Percentiles rank a stretch among this genome's conserved stretches.
phyloP scores from a whole-genome alignment of 108 stramenopile species.

The Epithemia pelagica region DNA sequence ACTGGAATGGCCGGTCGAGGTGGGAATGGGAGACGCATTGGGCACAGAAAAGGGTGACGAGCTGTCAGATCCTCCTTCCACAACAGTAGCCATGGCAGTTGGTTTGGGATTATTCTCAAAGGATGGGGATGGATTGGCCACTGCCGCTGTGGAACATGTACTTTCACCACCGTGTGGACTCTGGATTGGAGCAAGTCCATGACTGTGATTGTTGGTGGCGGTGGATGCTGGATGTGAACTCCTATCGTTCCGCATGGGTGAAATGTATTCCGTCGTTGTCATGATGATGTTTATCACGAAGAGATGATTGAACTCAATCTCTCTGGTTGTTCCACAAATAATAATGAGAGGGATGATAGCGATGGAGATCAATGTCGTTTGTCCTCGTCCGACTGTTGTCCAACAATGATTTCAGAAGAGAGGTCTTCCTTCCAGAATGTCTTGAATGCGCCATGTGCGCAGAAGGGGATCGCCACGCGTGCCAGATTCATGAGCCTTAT shows the following conservation, averaged over 20 bases:
- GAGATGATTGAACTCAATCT: neutral
- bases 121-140: neutral
- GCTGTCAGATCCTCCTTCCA: no score
- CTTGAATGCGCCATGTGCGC: conserved; percentile 1
- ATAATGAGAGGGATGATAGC: neutral
- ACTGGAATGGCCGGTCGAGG: neutral
- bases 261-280: neutral
- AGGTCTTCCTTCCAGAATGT: neutral
- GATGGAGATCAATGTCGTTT: neutral
- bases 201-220: neutral
- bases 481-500: neutral
- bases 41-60: neutral
- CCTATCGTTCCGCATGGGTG: neutral
- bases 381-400: neutral
- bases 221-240: neutral
- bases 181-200: neutral
- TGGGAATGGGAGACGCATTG: neutral
- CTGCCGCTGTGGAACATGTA: neutral
- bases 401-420: neutral
- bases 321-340: neutral
- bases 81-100: neutral
- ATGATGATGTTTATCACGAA: neutral
- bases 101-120: conserved; percentile 1
- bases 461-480: neutral
- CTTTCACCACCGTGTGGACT: neutral